Evolutionary conservation across 1,139 yeast genomes (phyloP).

Genomic region (Yamadazyma buinensis): DNA sequence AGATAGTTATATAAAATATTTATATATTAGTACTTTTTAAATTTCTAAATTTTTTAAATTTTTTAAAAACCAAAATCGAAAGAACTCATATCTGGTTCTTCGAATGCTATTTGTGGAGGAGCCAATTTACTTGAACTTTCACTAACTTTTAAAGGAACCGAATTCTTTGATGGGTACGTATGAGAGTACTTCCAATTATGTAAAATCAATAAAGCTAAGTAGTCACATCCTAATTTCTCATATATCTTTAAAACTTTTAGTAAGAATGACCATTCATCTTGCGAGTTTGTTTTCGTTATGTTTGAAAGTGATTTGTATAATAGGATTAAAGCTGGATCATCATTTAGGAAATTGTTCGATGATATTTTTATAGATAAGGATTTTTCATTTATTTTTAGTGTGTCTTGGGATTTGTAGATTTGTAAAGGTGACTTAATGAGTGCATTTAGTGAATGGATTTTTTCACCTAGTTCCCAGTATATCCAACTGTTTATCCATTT

Average conservation of each 20-base stretch:
- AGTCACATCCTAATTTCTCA: constrained; percentile 89
- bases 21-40: too few species aligned
- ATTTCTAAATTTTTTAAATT: too few species aligned
- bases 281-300: constrained; percentile 23
- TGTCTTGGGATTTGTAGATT: constrained; percentile 27
- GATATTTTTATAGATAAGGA: constrained; percentile 16
- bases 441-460: constrained; percentile 59
- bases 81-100: constrained; percentile 80
- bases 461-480: constrained; percentile 60
- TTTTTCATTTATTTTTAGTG: too few species aligned
- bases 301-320: constrained; percentile 54
- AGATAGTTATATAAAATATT: too few species aligned
- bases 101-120: constrained; percentile 53
- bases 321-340: constrained; percentile 77
- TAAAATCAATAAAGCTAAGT: constrained; percentile 60
- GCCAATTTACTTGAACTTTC: constrained; percentile 3
- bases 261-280: constrained; percentile 58
- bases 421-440: constrained; percentile 55
- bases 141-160: too few species aligned
- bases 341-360: constrained; percentile 54
- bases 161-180: constrained; percentile 8
- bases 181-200: constrained; percentile 64
- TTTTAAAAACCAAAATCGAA: constrained; percentile 56
- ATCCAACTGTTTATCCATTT: constrained; percentile 85
- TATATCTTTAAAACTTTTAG: constrained; percentile 64